A percentile compares a stretch with the other conserved stretches of the same genome.
Evolutionary conservation across 179 eudicot species (phyloP).

Genomic region (Dionaea muscipula): DNA sequence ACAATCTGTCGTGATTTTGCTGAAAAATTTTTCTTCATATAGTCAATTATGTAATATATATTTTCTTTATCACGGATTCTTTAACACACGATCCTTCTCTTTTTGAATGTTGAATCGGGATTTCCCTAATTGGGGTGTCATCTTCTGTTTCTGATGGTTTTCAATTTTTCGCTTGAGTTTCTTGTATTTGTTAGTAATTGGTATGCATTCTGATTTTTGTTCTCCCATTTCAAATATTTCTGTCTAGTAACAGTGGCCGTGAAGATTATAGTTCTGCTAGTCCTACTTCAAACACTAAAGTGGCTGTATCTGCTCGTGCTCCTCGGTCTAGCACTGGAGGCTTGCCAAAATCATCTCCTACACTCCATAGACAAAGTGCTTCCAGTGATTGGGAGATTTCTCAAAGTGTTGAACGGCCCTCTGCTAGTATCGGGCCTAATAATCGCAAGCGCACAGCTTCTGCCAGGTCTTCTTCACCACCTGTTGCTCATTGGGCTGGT

Average conservation of each 20-base stretch:
- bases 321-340: slow-evolving; percentile 41
- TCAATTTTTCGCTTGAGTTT: neutral
- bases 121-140: neutral
- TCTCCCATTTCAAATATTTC: neutral
- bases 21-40: neutral
- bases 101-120: neutral
- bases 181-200: neutral
- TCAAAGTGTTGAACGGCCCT: slow-evolving; percentile 31
- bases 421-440: slow-evolving; percentile 28
- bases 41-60: neutral
- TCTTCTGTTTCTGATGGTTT: neutral
- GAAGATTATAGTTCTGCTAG: slow-evolving; percentile 46
- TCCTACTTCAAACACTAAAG: slow-evolving; percentile 39
- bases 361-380: slow-evolving; percentile 25
- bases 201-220: neutral
- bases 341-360: slow-evolving; percentile 38
- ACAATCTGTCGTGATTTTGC: neutral
- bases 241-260: slow-evolving; percentile 32
- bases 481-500: slow-evolving; percentile 46
- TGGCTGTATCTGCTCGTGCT: slow-evolving; percentile 33
- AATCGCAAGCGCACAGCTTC: slow-evolving; percentile 46
- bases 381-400: slow-evolving; percentile 49
- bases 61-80: neutral
- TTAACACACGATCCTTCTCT: neutral
- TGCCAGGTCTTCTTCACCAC: slow-evolving; percentile 49